These are phyloP conservation scores for Alternaria longipes DNA, from an alignment of 2,329 filamentous ascomycete species.

Conservation along the genomic window DNA sequence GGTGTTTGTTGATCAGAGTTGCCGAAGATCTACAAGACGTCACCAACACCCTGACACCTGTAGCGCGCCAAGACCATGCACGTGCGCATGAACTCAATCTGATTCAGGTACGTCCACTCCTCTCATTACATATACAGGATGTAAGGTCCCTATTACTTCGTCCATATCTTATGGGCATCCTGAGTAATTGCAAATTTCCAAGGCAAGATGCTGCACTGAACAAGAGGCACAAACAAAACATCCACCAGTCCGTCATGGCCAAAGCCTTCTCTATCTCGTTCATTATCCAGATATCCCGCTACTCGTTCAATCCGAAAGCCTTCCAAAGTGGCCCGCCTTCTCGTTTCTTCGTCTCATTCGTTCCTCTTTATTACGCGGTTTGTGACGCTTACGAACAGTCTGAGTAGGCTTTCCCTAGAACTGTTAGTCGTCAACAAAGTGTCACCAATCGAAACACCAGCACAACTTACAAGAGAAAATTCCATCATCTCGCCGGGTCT, in stretches of 20 bases:
- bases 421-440: not conserved
- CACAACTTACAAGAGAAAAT: not conserved
- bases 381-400: not conserved
- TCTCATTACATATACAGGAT: not conserved
- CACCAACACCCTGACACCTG: conserved; percentile 15
- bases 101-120: not conserved
- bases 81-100: conserved; percentile 7
- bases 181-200: not conserved
- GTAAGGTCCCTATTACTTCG: not conserved
- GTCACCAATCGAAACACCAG: not conserved
- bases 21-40: conserved; percentile 29
- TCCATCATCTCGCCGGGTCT: not conserved
- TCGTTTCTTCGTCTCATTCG: not conserved
- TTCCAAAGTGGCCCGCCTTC: not conserved
- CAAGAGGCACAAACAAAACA: not conserved
- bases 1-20: conserved; percentile 29
- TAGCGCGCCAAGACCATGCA: conserved; percentile 26
- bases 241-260: not conserved
- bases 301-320: not conserved
- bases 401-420: not conserved
- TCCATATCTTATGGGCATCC: not conserved
- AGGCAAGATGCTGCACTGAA: not conserved
- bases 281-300: not conserved
- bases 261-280: not conserved
- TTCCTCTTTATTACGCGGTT: not conserved